Evolutionary conservation across 1,284 basidiomycete species (phyloP).

Genomic region (Ceratobasidium theobromae): DNA sequence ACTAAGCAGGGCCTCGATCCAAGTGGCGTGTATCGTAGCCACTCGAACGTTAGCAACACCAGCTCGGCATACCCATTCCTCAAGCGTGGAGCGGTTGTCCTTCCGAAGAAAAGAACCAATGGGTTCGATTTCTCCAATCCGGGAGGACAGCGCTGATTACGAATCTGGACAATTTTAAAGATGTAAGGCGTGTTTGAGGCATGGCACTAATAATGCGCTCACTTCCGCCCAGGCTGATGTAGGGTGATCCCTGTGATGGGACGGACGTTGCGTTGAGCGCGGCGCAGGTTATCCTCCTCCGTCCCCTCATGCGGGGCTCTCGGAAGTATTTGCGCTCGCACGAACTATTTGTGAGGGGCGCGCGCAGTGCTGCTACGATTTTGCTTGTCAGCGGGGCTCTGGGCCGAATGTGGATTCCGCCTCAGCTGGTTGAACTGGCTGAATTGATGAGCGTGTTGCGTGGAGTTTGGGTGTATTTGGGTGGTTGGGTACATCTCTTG

Average conservation of each 20-base stretch:
- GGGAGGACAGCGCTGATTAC: conserved; percentile 34
- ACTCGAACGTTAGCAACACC: conserved; percentile 57
- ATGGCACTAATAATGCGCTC: conserved; percentile 80
- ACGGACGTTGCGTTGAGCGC: conserved; percentile 66
- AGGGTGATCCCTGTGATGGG: conserved; percentile 74
- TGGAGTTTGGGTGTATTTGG: conserved; percentile 29
- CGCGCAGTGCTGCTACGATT: conserved; percentile 65
- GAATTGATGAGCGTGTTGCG: conserved; percentile 48
- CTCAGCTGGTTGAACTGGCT: conserved; percentile 49
- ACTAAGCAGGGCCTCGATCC: conserved; percentile 56
- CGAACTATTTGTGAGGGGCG: conserved; percentile 54
- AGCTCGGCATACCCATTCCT: conserved; percentile 62
- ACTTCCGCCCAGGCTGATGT: conserved; percentile 73
- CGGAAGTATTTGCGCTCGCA: conserved; percentile 54
- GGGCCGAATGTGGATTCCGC: conserved; percentile 45
- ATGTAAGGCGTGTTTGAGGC: conserved; percentile 64
- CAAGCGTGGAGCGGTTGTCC: conserved; percentile 77
- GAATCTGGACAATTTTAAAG: neutral
- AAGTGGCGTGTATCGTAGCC: conserved; percentile 77
- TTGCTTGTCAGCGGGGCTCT: conserved; percentile 78
- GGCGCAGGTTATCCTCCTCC: conserved; percentile 72
- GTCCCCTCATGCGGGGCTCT: conserved; percentile 50
- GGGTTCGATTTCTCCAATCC: conserved; percentile 47
- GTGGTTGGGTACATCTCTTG: neutral
- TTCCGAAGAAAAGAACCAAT: conserved; percentile 70